A percentile compares a stretch with the other conserved stretches of the same genome.
Evolutionary conservation across 2,329 filamentous ascomycete genomes (phyloP).

Genomic region (Cryphonectria radicalis): DNA sequence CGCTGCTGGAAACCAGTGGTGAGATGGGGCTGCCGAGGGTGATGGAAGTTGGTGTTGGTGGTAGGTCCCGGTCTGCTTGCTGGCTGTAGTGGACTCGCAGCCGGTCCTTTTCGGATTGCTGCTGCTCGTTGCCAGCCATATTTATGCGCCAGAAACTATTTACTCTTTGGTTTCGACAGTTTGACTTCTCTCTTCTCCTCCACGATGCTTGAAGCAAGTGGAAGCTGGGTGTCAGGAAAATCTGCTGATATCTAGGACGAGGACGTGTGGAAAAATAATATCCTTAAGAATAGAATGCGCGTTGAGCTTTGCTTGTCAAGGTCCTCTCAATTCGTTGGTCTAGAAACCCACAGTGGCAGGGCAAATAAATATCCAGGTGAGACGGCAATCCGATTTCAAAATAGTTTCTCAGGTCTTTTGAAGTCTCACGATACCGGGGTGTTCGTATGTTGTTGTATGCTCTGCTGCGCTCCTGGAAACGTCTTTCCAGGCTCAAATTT

Average conservation of each 20-base stretch:
- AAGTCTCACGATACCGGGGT: neutral
- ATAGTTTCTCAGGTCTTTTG: too few relatives aligned
- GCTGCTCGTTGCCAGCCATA: constrained; percentile 27
- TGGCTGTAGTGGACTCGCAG: constrained; percentile 20
- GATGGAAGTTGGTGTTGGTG: constrained; percentile 15
- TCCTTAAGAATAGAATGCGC: neutral
- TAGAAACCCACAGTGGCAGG: neutral
- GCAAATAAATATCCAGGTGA: neutral
- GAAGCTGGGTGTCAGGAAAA: neutral
- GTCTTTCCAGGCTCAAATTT: neutral
- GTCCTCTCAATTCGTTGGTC: neutral
- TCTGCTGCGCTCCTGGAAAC: neutral
- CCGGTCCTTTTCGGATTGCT: constrained; percentile 25
- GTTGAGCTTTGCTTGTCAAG: neutral
- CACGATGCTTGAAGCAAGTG: neutral
- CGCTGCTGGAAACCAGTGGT: neutral
- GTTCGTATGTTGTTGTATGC: neutral
- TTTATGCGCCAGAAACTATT: neutral
- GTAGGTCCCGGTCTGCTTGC: constrained; percentile 10
- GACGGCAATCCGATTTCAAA: neutral
- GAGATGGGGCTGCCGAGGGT: constrained; percentile 14
- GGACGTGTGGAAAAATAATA: neutral
- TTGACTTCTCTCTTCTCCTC: neutral
- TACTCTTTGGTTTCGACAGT: neutral
- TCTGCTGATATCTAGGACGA: neutral